Conservation (phyloP, 495 filamentous ascomycete species). For the Gamarada debralockiae region DNA sequence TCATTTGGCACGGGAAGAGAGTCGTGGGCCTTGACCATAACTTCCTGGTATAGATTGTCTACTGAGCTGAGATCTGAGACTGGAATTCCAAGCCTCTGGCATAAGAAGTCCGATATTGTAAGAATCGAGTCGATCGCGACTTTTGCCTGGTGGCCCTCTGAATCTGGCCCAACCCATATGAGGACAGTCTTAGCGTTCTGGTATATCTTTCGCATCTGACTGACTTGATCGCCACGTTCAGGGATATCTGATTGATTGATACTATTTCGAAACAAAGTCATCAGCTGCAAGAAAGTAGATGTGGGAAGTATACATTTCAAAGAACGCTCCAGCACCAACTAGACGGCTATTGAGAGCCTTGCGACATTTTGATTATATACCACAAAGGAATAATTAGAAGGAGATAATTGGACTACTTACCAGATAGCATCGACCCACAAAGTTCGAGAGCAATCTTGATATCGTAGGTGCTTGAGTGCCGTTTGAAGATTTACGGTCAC, state of each 20-base stretch:
- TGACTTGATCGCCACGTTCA: slow-evolving; percentile 27
- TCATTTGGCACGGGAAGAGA: too few relatives aligned
- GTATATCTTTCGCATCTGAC: slow-evolving; percentile 15
- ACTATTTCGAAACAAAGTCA: slow-evolving; percentile 16
- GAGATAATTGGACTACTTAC: too few relatives aligned
- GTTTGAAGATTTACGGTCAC: slow-evolving; percentile 18
- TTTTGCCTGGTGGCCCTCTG: slow-evolving; percentile 1
- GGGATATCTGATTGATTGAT: slow-evolving; percentile 27
- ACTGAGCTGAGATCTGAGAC: slow-evolving; percentile 12
- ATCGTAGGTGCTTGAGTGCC: slow-evolving; percentile 8
- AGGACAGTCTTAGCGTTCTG: slow-evolving; percentile 7
- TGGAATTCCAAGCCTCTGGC: slow-evolving; percentile 12
- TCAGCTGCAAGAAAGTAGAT: background rate
- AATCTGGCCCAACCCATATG: slow-evolving; percentile 10
- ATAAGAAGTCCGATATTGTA: slow-evolving; percentile 16
- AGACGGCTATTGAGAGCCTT: background rate
- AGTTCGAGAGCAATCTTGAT: slow-evolving; percentile 5
- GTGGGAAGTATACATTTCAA: background rate
- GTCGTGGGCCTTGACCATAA: too few relatives aligned
- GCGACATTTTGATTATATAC: too few relatives aligned
- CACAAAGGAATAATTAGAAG: too few relatives aligned
- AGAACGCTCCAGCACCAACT: background rate
- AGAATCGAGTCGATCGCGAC: slow-evolving; percentile 14
- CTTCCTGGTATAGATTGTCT: slow-evolving; percentile 15
- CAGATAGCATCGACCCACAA: slow-evolving; percentile 12